Base-by-base conservation (phyloP, 768 basidiomycete genomes). In the Auricularia auricula-judae region DNA sequence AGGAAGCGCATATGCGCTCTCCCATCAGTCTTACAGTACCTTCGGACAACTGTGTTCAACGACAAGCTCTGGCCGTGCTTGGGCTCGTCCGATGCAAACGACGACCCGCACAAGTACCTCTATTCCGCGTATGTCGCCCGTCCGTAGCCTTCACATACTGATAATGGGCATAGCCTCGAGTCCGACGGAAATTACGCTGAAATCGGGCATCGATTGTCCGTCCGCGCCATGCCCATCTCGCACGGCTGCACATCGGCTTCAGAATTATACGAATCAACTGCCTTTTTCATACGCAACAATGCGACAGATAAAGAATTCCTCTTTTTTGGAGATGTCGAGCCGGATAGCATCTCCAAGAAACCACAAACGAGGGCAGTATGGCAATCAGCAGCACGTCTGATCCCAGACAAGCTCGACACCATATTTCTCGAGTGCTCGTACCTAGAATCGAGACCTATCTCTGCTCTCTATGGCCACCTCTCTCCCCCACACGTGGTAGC, bases 351-450 rank as follows among this genome's bases (percentile, higher is more conserved):
- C 59, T 80, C 89, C 4, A n/a, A 70, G 16, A 73, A 76, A 14
- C 87, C 87, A 3, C 80, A 77, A 62, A 95, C 86, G 44, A 77
- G 79, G 34, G 74, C 79, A 51, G 86, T 98, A 59, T 98, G 95
- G 96, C 82, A 81, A 47, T 82, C 79, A 34, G 93, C 93, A 0
- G 94, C 94, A 3, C 86, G 86, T 73, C 84, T 97, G 68, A 71
- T 68, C 33, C 84, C 85, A 0, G 78, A 84, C 29, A 78, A 76
- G 3, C 81, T 98, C 16, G 81, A 83, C 36, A 80, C 84, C n/a
- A 82, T 98, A 64, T 98, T 98, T 72, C 91, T 98, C 71, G 96
- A 98, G 76, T 98, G 96, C 74, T 96, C 93, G 1, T 93, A 87
- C 77, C 86, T 88, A 23, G 81, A 84, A 0, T 87, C 87, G 0